phyloP scores from a whole-genome alignment of 768 basidiomycete genomes.

The Kwoniella sp. region DNA sequence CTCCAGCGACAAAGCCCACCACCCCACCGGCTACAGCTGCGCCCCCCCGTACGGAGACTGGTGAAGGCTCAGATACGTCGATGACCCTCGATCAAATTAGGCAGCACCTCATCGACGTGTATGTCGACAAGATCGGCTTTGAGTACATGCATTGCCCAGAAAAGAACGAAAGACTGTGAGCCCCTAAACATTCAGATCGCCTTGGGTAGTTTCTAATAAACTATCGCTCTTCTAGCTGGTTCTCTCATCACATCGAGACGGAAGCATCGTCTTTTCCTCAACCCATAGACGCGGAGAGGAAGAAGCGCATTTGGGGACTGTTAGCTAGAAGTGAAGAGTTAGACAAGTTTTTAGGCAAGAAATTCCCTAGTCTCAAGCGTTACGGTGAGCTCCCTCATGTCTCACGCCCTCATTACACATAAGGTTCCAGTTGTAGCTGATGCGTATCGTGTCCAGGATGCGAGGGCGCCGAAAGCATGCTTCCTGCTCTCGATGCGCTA shows the following conservation, averaged over 20 bases:
- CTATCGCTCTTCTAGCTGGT: too few species aligned
- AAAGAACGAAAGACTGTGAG: slow-evolving; percentile 43
- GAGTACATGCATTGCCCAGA: slow-evolving; percentile 63
- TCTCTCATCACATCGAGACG: slow-evolving; percentile 80
- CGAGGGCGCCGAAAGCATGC: slow-evolving; percentile 92
- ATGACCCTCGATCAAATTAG: slow-evolving; percentile 74
- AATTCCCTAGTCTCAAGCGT: slow-evolving; percentile 71
- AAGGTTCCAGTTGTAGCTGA: neutral
- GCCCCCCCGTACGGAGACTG: slow-evolving; percentile 52
- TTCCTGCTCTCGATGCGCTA: slow-evolving; percentile 78
- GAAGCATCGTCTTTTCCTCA: slow-evolving; percentile 26
- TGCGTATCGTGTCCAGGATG: slow-evolving; percentile 62
- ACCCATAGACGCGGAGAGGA: slow-evolving; percentile 14
- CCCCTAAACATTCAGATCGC: too few species aligned
- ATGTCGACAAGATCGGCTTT: slow-evolving; percentile 83
- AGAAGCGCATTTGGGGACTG: slow-evolving; percentile 60
- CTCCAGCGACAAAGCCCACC: slow-evolving; percentile 18
- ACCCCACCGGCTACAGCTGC: slow-evolving; percentile 25
- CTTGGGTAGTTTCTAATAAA: too few species aligned
- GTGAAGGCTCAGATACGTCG: slow-evolving; percentile 54
- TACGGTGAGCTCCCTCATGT: slow-evolving; percentile 38
- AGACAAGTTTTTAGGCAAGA: slow-evolving; percentile 79
- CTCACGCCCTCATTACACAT: neutral
- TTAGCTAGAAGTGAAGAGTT: slow-evolving; percentile 76
- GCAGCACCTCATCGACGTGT: slow-evolving; percentile 69